A percentile compares a stretch with the other conserved stretches of the same genome.
Evolutionary conservation across 805 yeast species (phyloP).

Genomic region (Ogataea parapolymorpha): DNA sequence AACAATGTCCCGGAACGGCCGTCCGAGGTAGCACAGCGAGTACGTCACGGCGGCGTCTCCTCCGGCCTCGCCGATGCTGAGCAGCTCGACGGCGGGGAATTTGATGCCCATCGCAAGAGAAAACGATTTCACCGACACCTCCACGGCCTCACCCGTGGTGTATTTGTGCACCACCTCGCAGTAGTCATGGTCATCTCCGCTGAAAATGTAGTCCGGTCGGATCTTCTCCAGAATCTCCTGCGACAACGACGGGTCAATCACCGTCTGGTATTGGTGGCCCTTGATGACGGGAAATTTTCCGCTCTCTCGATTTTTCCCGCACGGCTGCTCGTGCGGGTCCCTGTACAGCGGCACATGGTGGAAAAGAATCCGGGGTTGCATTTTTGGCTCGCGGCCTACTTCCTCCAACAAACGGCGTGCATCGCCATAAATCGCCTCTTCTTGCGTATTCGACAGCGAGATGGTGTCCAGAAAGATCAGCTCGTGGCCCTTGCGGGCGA

Average conservation of each 20-base stretch:
- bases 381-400: constrained; percentile 28
- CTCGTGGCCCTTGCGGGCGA: constrained; percentile 66
- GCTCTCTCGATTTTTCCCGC: constrained; percentile 80
- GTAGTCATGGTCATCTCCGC: constrained; percentile 97
- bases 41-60: constrained; percentile 36
- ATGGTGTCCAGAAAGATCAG: constrained; percentile 78
- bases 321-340: constrained; percentile 53
- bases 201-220: constrained; percentile 66
- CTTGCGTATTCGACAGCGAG: constrained; percentile 61
- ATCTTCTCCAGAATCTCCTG: constrained; percentile 54
- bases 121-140: constrained; percentile 82
- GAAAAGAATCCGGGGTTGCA: constrained; percentile 62
- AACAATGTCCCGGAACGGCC: constrained; percentile 41
- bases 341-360: constrained; percentile 89
- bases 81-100: constrained; percentile 81
- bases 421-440: constrained; percentile 41
- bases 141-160: constrained; percentile 32
- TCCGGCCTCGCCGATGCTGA: constrained; percentile 46
- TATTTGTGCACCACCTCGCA: constrained; percentile 40
- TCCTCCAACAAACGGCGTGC: constrained; percentile 52
- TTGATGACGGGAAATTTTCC: constrained; percentile 61
- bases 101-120: constrained; percentile 92
- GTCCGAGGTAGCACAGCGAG: constrained; percentile 43
- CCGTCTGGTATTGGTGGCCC: constrained; percentile 90
- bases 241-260: constrained; percentile 61